Percentiles rank a stretch among this genome's conserved stretches.
phyloP scores from a whole-genome alignment of 2,329 filamentous ascomycete species.

The Hypoxylon sp. region DNA sequence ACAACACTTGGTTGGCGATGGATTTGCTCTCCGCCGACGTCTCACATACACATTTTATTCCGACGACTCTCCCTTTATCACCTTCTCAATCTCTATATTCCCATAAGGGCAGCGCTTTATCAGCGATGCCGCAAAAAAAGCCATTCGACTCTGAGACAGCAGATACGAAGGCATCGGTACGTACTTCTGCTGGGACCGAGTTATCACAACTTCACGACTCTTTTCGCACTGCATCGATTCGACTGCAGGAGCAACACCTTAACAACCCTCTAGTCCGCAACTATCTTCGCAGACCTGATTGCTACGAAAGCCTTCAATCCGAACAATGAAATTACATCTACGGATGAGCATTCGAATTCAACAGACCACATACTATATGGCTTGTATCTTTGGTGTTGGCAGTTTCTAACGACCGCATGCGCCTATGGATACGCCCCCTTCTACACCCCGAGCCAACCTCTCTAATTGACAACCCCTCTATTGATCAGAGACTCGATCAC shows the following conservation, averaged over 20 bases:
- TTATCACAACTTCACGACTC: slow-evolving; percentile 25
- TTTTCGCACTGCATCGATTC: slow-evolving; percentile 46
- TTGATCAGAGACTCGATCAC: not conserved
- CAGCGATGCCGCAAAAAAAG: slow-evolving; percentile 15
- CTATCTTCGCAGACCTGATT: slow-evolving; percentile 14
- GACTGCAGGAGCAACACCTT: slow-evolving; percentile 45
- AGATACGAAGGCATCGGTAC: slow-evolving; percentile 3
- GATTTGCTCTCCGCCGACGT: not conserved
- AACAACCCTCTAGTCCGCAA: slow-evolving; percentile 28
- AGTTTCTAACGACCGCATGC: not conserved
- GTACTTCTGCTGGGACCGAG: slow-evolving; percentile 16
- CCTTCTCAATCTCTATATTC: slow-evolving; percentile 1
- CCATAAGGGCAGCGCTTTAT: slow-evolving; percentile 2
- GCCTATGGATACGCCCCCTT: not conserved
- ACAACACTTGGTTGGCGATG: slow-evolving; percentile 4
- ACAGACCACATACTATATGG: slow-evolving; percentile 14
- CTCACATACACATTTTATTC: slow-evolving; percentile 10
- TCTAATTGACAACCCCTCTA: not conserved
- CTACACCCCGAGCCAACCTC: not conserved
- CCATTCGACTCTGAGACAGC: not conserved
- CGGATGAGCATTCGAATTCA: slow-evolving; percentile 20
- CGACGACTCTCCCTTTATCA: slow-evolving; percentile 9
- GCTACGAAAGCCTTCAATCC: slow-evolving; percentile 13
- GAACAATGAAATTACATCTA: slow-evolving; percentile 12
- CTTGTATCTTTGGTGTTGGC: slow-evolving; percentile 7